Percentiles rank a stretch among this genome's conserved stretches.
These are phyloP conservation scores for Scutellaria minor DNA, from an alignment of 257 asterid species.

Conservation along the genomic window DNA sequence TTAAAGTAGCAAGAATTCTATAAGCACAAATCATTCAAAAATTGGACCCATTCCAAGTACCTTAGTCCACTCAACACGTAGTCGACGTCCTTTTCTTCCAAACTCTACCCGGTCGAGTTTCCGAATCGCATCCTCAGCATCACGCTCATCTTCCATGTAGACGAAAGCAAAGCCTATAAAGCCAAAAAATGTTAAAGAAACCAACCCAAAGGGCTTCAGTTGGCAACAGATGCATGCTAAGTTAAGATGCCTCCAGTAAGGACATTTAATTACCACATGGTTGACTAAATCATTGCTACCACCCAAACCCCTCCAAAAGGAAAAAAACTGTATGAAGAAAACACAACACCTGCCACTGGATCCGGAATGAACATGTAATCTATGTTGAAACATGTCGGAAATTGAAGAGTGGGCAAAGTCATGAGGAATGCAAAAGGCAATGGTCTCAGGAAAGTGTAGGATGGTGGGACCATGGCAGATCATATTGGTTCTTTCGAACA, in stretches of 20 bases:
- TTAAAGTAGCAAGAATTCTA: background rate
- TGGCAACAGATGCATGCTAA: constrained; percentile 35
- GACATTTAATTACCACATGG: constrained; percentile 45
- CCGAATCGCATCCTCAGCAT: constrained; percentile 91
- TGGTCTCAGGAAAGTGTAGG: constrained; percentile 83
- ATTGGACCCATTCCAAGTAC: constrained; percentile 38
- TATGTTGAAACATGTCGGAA: constrained; percentile 88
- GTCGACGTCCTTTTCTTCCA: constrained; percentile 82
- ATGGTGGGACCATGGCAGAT: constrained; percentile 87
- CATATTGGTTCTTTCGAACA: constrained; percentile 87
- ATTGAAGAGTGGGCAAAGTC: constrained; percentile 88
- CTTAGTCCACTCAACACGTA: constrained; percentile 95
- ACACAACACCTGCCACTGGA: constrained; percentile 96
- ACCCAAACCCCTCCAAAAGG: constrained; percentile 54
- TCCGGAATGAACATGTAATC: constrained; percentile 84
- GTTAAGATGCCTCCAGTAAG: constrained; percentile 46
- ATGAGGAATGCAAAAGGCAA: constrained; percentile 95
- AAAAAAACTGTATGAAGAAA: constrained; percentile 53
- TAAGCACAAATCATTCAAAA: constrained; percentile 11
- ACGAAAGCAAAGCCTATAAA: constrained; percentile 86
- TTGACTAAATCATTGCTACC: constrained; percentile 48
- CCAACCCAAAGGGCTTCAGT: constrained; percentile 31
- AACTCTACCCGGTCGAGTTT: constrained; percentile 87
- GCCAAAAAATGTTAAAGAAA: constrained; percentile 38
- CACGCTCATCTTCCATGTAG: constrained; percentile 96